Conservation (phyloP, 441 rosid species). For the Erysimum cheiri region DNA sequence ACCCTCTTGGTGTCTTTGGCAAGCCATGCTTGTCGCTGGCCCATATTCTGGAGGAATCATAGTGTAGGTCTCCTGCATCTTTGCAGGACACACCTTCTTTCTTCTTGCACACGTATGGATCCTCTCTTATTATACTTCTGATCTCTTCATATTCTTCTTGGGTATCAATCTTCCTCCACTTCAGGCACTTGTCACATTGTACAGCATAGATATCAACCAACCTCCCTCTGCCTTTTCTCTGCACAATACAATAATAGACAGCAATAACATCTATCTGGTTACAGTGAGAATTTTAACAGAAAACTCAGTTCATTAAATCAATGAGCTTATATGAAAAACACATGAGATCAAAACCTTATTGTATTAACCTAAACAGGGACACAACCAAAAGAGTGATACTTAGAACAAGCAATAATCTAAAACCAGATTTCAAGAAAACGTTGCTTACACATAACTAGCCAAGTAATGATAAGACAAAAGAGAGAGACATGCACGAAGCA, state of each 20-base stretch:
- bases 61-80: slow-evolving; percentile 71
- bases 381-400: too few relatives aligned
- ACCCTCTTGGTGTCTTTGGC: slow-evolving; percentile 80
- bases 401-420: too few relatives aligned
- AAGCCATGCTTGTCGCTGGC: slow-evolving; percentile 78
- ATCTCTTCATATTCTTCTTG: slow-evolving; percentile 77
- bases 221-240: slow-evolving; percentile 50
- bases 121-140: slow-evolving; percentile 56
- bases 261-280: background rate
- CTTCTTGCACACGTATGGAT: slow-evolving; percentile 59
- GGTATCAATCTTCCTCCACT: slow-evolving; percentile 70
- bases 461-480: too few relatives aligned
- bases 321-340: too few relatives aligned
- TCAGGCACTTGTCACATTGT: slow-evolving; percentile 71
- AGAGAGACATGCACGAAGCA: too few relatives aligned
- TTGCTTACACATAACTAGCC: too few relatives aligned
- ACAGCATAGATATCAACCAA: slow-evolving; percentile 70
- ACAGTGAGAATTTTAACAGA: too few relatives aligned
- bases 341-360: too few relatives aligned
- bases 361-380: too few relatives aligned
- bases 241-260: background rate
- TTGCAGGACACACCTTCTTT: slow-evolving; percentile 59
- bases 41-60: slow-evolving; percentile 70
- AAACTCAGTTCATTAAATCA: too few relatives aligned
- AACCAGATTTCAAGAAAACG: too few relatives aligned